Conservation (phyloP, 1,284 basidiomycete genomes). For the Ustilago crameri region DNA sequence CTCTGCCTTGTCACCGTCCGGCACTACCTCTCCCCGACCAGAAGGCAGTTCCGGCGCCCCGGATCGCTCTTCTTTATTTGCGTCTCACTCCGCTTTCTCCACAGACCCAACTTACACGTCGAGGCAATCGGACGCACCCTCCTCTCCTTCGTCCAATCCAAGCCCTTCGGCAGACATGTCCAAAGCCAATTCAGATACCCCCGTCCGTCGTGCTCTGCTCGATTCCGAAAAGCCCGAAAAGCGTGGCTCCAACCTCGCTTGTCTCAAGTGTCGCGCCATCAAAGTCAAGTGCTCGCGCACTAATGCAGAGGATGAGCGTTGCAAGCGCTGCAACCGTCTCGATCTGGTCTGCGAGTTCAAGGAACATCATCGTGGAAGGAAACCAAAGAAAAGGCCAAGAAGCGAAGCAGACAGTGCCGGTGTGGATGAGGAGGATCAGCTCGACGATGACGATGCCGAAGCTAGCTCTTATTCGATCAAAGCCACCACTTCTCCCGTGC, state of each 20-base stretch:
- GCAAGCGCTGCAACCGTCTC: conserved; percentile 50
- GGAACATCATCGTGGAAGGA: conserved; percentile 49
- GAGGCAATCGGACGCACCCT: conserved; percentile 2
- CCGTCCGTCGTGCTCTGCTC: conserved; percentile 34
- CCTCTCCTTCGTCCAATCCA: conserved; percentile 16
- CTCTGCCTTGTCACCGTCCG: background rate
- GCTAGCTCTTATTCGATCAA: conserved; percentile 3
- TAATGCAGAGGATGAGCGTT: conserved; percentile 34
- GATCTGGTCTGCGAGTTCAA: conserved; percentile 49
- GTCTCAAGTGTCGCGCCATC: conserved; percentile 51
- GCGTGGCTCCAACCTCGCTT: conserved; percentile 49
- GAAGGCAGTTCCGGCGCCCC: conserved; percentile 8
- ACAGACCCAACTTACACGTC: conserved; percentile 6
- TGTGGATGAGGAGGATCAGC: conserved; percentile 40
- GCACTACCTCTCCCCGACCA: conserved; percentile 8
- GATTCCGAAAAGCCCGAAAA: conserved; percentile 48
- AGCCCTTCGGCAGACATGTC: conserved; percentile 22
- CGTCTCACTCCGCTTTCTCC: background rate
- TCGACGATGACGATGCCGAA: conserved; percentile 35
- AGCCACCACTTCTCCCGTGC: conserved; percentile 11
- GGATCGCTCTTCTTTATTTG: conserved; percentile 11
- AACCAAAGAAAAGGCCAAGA: conserved; percentile 44
- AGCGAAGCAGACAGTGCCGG: conserved; percentile 34
- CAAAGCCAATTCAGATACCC: conserved; percentile 30
- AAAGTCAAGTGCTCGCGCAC: conserved; percentile 49